Evolutionary conservation across 352 stramenopile species (phyloP).

Genomic region (Phytophthora foliorum): DNA sequence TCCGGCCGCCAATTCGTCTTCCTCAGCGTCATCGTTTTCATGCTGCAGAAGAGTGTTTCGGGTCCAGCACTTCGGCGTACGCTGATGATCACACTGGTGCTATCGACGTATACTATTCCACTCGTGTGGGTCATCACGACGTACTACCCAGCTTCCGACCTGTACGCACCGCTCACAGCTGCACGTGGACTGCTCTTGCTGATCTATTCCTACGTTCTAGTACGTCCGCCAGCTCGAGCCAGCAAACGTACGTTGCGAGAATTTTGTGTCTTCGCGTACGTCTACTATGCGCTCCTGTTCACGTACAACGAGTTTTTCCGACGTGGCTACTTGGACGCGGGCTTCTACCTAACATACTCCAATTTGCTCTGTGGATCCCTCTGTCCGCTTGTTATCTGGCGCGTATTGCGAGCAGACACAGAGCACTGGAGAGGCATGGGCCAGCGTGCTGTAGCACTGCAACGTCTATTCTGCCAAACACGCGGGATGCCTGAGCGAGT

Average conservation of each 20-base stretch:
- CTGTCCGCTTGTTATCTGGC: conserved; percentile 71
- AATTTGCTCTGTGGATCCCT: conserved; percentile 64
- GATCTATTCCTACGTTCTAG: conserved; percentile 66
- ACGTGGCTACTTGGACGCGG: conserved; percentile 52
- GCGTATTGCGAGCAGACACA: conserved; percentile 63
- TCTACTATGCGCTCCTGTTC: conserved; percentile 63
- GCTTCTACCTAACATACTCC: conserved; percentile 72
- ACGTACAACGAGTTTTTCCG: conserved; percentile 66
- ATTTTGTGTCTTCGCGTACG: conserved; percentile 62
- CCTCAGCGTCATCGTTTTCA: conserved; percentile 69
- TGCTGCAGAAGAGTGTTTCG: conserved; percentile 71
- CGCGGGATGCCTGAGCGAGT: conserved; percentile 57
- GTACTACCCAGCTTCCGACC: conserved; percentile 42
- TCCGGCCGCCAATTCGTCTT: conserved; percentile 73
- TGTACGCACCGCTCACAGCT: conserved; percentile 49
- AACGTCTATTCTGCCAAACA: conserved; percentile 57
- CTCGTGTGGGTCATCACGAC: conserved; percentile 49
- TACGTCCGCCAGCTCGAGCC: conserved; percentile 53
- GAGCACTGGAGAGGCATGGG: conserved; percentile 72
- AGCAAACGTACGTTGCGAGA: conserved; percentile 61
- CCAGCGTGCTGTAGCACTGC: conserved; percentile 50
- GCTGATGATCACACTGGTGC: conserved; percentile 51
- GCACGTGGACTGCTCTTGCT: conserved; percentile 47
- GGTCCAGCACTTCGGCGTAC: conserved; percentile 53
- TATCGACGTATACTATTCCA: conserved; percentile 59